A percentile compares a stretch with the other conserved stretches of the same genome.
Evolutionary conservation across 2,329 filamentous ascomycete genomes (phyloP).

Genomic region (Cladosporium sp.): DNA sequence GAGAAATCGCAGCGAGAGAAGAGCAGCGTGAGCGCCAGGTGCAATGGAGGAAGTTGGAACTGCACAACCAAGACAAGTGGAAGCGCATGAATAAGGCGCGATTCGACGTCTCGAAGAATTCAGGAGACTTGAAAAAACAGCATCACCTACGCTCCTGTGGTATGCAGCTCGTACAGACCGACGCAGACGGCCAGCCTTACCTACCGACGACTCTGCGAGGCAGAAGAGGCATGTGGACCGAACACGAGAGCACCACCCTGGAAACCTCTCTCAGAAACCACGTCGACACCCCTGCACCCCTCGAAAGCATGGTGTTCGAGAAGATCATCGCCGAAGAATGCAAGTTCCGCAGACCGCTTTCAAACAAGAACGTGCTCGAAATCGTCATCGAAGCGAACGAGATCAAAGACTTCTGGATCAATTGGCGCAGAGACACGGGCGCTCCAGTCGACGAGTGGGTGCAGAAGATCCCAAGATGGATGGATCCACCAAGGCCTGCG

Average conservation of each 20-base stretch:
- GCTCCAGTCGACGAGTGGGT: not conserved
- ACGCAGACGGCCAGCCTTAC: conserved; percentile 45
- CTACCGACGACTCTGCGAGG: conserved; percentile 33
- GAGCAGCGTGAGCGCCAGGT: not conserved
- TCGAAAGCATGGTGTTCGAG: conserved; percentile 28
- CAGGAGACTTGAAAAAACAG: conserved; percentile 24
- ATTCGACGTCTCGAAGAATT: conserved; percentile 23
- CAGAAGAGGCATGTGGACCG: conserved; percentile 37
- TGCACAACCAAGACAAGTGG: conserved; percentile 27
- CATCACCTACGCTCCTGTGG: conserved; percentile 28
- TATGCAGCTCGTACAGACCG: conserved; percentile 30
- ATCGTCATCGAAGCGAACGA: conserved; percentile 35
- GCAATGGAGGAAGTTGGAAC: not conserved
- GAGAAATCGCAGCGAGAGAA: not conserved
- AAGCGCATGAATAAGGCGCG: conserved; percentile 31
- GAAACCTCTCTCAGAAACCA: conserved; percentile 28
- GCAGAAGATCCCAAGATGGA: not conserved
- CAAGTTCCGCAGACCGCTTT: conserved; percentile 24
- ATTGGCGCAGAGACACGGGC: not conserved
- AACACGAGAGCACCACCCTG: conserved; percentile 38
- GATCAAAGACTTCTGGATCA: not conserved
- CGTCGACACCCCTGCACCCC: conserved; percentile 23
- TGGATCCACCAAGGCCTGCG: not conserved
- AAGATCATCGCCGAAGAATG: conserved; percentile 34
- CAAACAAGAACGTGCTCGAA: conserved; percentile 36